These are phyloP conservation scores for Durotheca rogersii DNA, from an alignment of 495 filamentous ascomycete genomes.

Conservation along the genomic window DNA sequence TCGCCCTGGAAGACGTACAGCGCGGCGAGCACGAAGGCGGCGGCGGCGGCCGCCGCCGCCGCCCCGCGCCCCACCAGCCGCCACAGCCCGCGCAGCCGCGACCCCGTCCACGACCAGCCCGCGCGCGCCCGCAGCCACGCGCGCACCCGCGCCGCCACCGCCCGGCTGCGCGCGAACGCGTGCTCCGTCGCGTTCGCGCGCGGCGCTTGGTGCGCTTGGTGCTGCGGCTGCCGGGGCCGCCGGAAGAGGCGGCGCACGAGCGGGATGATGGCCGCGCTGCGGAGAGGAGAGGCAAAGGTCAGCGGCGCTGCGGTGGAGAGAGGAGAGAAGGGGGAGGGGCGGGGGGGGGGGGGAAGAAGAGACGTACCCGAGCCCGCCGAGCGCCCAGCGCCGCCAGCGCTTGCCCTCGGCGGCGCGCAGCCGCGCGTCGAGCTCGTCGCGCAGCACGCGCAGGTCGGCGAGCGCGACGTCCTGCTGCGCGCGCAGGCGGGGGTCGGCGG, in stretches of 20 bases:
- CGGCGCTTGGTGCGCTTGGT: conserved; percentile 29
- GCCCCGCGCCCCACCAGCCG: conserved; percentile 43
- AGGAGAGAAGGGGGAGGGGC: neutral
- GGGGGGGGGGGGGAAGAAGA: neutral
- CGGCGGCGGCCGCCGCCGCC: conserved; percentile 42
- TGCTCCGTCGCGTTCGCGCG: conserved; percentile 50
- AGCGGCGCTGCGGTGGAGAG: neutral
- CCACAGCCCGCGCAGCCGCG: conserved; percentile 41
- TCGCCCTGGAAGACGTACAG: conserved; percentile 52
- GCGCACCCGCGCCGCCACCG: conserved; percentile 44
- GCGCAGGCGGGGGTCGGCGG: conserved; percentile 35
- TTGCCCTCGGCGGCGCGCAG: conserved; percentile 33
- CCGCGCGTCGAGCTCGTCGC: too few species aligned
- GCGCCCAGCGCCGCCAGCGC: conserved; percentile 45
- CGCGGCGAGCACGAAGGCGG: conserved; percentile 48
- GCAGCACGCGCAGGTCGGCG: conserved; percentile 35
- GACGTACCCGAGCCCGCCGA: conserved; percentile 46
- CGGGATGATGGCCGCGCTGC: conserved; percentile 47
- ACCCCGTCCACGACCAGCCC: conserved; percentile 51
- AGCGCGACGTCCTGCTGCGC: conserved; percentile 38
- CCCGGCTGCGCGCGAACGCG: conserved; percentile 46
- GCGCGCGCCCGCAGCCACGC: conserved; percentile 35
- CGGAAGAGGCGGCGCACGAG: conserved; percentile 45
- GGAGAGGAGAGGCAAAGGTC: neutral
- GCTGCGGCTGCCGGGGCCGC: too few species aligned